These are phyloP conservation scores for Xylaria sp. DNA, from an alignment of 2,329 filamentous ascomycete species.

Conservation along the genomic window DNA sequence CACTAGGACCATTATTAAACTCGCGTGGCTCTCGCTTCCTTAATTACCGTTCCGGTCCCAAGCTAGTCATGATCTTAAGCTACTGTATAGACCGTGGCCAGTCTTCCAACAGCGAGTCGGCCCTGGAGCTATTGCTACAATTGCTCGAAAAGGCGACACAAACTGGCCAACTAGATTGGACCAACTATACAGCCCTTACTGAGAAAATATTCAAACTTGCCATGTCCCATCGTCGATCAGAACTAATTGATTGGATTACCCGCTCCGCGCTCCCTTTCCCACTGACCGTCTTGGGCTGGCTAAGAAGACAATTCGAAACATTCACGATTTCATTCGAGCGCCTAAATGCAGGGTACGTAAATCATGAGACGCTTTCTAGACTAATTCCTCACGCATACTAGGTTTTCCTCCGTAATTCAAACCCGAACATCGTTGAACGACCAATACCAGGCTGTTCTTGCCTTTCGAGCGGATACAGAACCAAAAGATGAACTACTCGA, in stretches of 20 bases:
- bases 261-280: background rate
- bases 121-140: conserved; percentile 5
- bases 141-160: background rate
- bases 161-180: background rate
- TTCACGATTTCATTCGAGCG: conserved; percentile 15
- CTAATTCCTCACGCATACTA: conserved; percentile 15
- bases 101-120: background rate
- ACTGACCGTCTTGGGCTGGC: conserved; percentile 10
- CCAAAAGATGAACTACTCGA: conserved; percentile 16
- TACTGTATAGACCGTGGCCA: conserved; percentile 8
- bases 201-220: conserved; percentile 13
- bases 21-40: background rate
- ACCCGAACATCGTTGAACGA: conserved; percentile 17
- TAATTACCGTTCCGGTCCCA: background rate
- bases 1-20: background rate
- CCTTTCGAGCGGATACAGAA: conserved; percentile 29
- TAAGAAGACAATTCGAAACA: conserved; percentile 10
- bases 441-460: conserved; percentile 28
- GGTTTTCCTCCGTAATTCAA: conserved; percentile 20
- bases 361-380: background rate
- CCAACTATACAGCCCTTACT: background rate
- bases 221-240: background rate
- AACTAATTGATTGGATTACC: conserved; percentile 5
- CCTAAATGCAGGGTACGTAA: conserved; percentile 1
- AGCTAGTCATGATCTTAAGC: background rate